These are phyloP conservation scores for Ceratobasidium sp. DNA, from an alignment of 1,284 basidiomycete genomes.

Conservation along the genomic window DNA sequence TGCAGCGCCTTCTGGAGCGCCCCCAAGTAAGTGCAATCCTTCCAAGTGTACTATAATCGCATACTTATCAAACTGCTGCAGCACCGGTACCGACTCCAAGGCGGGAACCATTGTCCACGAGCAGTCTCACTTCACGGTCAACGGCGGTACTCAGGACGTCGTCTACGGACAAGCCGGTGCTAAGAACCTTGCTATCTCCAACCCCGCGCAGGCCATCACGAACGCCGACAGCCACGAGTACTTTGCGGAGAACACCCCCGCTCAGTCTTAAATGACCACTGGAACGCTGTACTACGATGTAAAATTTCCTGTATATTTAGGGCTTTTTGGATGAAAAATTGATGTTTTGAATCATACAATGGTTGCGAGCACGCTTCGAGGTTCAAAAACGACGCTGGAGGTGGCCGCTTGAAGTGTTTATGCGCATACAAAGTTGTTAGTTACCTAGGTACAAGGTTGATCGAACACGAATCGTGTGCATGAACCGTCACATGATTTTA, in stretches of 20 bases:
- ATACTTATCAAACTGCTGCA: neutral
- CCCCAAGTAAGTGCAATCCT: conserved; percentile 21
- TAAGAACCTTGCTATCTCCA: conserved; percentile 24
- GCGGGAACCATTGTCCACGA: conserved; percentile 39
- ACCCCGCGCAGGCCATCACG: conserved; percentile 26
- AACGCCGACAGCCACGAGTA: conserved; percentile 40
- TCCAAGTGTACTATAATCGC: neutral
- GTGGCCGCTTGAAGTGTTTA: too few relatives aligned
- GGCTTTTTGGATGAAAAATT: neutral
- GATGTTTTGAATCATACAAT: too few relatives aligned
- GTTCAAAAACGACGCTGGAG: too few relatives aligned
- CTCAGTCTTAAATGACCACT: conserved; percentile 7
- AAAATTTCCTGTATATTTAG: neutral
- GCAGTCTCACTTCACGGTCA: conserved; percentile 38
- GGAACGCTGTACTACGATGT: neutral
- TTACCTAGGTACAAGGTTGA: too few relatives aligned
- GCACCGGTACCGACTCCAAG: conserved; percentile 37
- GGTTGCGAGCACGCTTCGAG: too few relatives aligned
- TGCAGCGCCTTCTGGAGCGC: conserved; percentile 38
- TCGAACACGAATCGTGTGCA: too few relatives aligned
- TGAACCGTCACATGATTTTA: too few relatives aligned
- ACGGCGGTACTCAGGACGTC: conserved; percentile 35
- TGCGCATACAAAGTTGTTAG: too few relatives aligned
- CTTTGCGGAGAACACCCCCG: conserved; percentile 34
- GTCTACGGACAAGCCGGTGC: conserved; percentile 32